Percentiles rank a stretch among this genome's conserved stretches.
Conservation (phyloP, 2,329 filamentous ascomycete species). For the Microdochium bolleyi region DNA sequence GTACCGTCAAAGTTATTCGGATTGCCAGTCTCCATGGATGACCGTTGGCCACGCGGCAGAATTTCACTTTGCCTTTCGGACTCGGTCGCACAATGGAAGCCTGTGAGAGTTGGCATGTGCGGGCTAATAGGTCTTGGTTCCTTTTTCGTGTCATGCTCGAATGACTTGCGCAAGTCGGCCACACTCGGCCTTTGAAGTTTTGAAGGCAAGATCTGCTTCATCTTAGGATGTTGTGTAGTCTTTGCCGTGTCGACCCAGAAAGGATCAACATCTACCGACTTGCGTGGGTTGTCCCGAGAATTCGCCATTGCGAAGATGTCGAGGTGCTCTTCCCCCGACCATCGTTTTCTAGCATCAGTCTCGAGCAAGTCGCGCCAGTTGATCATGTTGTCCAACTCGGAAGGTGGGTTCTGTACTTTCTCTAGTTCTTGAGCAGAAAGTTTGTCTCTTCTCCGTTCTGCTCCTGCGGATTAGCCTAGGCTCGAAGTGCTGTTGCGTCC, state of each 20-base stretch:
- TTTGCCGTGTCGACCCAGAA: neutral
- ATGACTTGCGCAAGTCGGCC: conserved; percentile 23
- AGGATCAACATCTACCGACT: neutral
- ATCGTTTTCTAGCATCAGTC: neutral
- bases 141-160: conserved; percentile 14
- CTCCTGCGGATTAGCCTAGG: neutral
- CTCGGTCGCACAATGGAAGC: too few species aligned
- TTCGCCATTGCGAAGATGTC: neutral
- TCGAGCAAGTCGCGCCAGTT: neutral
- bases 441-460: neutral
- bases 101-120: too few species aligned
- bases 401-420: neutral
- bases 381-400: neutral
- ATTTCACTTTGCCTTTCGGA: too few species aligned
- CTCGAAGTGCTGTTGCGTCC: neutral
- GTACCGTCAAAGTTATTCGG: too few species aligned
- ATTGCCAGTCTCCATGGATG: too few species aligned
- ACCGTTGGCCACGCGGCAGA: too few species aligned
- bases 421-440: neutral
- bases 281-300: neutral
- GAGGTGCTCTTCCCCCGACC: neutral
- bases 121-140: too few species aligned
- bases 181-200: conserved; percentile 18
- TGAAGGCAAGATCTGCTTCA: neutral
- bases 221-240: neutral